Evolutionary conservation across 768 basidiomycete genomes (phyloP), one percentile per base, ranked within the genome.

Genomic region (Neoboletus brunneissimus): DNA sequence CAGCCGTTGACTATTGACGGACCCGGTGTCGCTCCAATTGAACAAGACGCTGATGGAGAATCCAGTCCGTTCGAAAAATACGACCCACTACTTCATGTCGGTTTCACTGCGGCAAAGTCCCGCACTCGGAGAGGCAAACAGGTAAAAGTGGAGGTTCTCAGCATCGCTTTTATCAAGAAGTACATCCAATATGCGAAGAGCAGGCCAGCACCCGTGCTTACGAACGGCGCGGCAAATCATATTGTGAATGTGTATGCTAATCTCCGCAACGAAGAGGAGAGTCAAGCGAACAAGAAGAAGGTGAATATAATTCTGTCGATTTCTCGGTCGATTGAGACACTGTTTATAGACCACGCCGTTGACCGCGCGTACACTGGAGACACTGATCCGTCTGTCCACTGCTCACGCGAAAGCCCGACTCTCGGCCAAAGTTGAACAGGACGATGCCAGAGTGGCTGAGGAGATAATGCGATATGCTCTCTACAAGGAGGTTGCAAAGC

Each of bases 331-430:
- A 60, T 46, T 52, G 41, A 66, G 62, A 50, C 55, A 43, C 59
- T 53, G 54, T 35, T 16, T 51, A 51, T 64, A 98, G 96, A 99
- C 97, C 5, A 91, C 96, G 5, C 97, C 97, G 11, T 76, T 99
- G 64, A 99, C 97, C 3, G 96, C 97, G 20, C 95, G 97, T 81
- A 97, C 97, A 4, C 85, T 99, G 56, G 97, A 99, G 74, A 99
- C 97, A 0, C 82, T 99, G 47, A 99, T 99, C 72, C 97, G 97
- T 78, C 82, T 99, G 10, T 86, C 97, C 5, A 99, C 96, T 18
- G 97, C 97, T 1, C 97, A 99, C 73, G 97, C 97, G 44, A 99
- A 99, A 73, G 86, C 94, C 16, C 87, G 96, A 20, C 80, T 99
- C 10, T 95, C 94, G 9, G 56, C 82, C 43, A 89, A 89, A 61